Base-by-base conservation (phyloP, 2,329 filamentous ascomycete species). In the Phoma herbarum region DNA sequence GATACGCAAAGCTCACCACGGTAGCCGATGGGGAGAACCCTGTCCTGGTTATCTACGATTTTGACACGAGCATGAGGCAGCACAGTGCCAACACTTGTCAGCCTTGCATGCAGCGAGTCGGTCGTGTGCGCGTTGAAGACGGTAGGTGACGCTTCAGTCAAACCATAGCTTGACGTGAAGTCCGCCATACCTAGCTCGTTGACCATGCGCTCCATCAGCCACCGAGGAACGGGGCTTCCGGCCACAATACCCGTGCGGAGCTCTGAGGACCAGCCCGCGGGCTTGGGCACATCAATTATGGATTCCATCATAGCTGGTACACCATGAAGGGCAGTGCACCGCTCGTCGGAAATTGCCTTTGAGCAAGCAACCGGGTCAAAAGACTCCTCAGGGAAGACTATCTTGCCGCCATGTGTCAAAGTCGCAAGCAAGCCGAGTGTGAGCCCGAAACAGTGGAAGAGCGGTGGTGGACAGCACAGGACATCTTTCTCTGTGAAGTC, bases 381-480 rank as follows among this genome's bases (percentile, higher is more conserved):
- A 0, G 88, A 86, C 68, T 92, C 62, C 22, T 85, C 85, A 0
- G 91, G 90, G 69, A 92, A 92, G 10, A 94, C 86, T 49, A 93
- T 88, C 75, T 89, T 90, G 37, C 86, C 86, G 45, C 91, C 90
- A 73, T 93, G 90, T 0, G 89, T 92, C 51, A 93, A 78, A 42
- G 86, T 83, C 1, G 90, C 88, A 54, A 93, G 83, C 43, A 93
- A 82, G 9, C 91, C 91, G 3, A 93, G 85, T 1, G 93, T 90
- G 8, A 94, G 84, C 1, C 91, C 91, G 71, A 94, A 94, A 80
- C 90, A 94, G 80, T 95, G 92, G 81, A 95, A 95, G 3, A 95
- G 83, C 0, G 92, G 91, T 0, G 91, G 91, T 3, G 91, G 91
- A 74, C 91, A 95, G 80, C 91, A 94, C 11, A 95, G 82, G 8